These are phyloP conservation scores for Monosporascus sp. DNA, from an alignment of 2,329 filamentous ascomycete genomes.

Conservation along the genomic window DNA sequence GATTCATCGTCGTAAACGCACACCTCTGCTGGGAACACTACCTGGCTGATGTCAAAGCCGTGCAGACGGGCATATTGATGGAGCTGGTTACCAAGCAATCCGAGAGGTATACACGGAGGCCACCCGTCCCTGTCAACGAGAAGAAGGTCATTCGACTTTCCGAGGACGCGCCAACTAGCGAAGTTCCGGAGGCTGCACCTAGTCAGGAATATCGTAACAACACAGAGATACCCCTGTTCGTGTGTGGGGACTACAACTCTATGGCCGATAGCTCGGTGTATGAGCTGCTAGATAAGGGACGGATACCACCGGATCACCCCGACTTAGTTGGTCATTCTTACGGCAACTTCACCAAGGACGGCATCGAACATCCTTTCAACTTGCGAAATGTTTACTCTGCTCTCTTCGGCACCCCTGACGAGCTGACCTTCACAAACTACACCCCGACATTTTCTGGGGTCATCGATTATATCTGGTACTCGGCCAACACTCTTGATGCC, in stretches of 20 bases:
- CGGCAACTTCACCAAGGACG: constrained; percentile 85
- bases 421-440: constrained; percentile 93
- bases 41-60: constrained; percentile 89
- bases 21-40: constrained; percentile 94
- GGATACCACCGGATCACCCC: constrained; percentile 69
- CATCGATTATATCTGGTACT: constrained; percentile 98
- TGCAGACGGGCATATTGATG: constrained; percentile 93
- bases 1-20: constrained; percentile 87
- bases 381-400: constrained; percentile 84
- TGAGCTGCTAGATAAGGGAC: constrained; percentile 78
- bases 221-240: constrained; percentile 81
- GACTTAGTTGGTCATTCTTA: constrained; percentile 81
- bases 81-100: constrained; percentile 83
- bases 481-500: constrained; percentile 81
- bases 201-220: constrained; percentile 83
- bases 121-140: constrained; percentile 64
- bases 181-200: constrained; percentile 62
- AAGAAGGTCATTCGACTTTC: constrained; percentile 57
- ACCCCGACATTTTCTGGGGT: constrained; percentile 88
- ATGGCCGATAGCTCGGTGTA: constrained; percentile 83
- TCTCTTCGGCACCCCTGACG: constrained; percentile 75
- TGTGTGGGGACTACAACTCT: constrained; percentile 97
- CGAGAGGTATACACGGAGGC: constrained; percentile 76
- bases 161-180: constrained; percentile 44
- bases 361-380: constrained; percentile 91